These are phyloP conservation scores for Penicillium glabrum DNA, from an alignment of 2,329 filamentous ascomycete genomes.

Conservation along the genomic window DNA sequence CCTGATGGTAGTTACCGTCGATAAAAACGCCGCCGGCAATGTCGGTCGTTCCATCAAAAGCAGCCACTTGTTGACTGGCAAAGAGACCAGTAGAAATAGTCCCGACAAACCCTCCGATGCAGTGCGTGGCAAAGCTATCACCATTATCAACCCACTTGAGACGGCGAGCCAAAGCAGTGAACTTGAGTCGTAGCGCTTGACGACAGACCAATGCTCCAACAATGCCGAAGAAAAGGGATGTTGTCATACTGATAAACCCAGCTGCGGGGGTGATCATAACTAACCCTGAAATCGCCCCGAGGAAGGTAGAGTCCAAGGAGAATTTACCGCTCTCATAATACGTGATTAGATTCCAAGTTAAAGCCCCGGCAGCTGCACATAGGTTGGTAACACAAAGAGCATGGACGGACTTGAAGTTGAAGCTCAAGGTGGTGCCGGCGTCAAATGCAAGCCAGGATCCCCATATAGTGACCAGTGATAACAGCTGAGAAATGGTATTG, in stretches of 20 bases:
- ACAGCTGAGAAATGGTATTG: conserved; percentile 50
- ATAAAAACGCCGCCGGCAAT: conserved; percentile 55
- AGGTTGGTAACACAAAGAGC: conserved; percentile 52
- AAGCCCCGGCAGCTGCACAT: conserved; percentile 48
- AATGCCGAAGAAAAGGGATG: conserved; percentile 51
- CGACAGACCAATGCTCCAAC: conserved; percentile 49
- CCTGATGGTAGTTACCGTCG: conserved; percentile 52
- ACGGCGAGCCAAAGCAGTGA: conserved; percentile 48
- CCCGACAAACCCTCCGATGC: conserved; percentile 52
- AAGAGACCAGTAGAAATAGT: conserved; percentile 55
- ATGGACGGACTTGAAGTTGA: conserved; percentile 54
- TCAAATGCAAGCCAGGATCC: conserved; percentile 55
- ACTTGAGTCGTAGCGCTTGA: conserved; percentile 55
- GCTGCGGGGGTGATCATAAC: conserved; percentile 55
- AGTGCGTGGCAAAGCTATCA: conserved; percentile 57
- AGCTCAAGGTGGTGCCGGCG: conserved; percentile 49
- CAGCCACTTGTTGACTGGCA: conserved; percentile 52
- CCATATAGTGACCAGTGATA: conserved; percentile 53
- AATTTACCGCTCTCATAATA: conserved; percentile 46
- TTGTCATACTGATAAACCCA: conserved; percentile 51
- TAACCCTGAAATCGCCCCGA: conserved; percentile 54
- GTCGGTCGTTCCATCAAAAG: conserved; percentile 49
- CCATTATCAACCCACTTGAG: conserved; percentile 57
- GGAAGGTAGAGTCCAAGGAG: conserved; percentile 53
- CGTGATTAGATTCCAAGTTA: conserved; percentile 50